phyloP scores from a whole-genome alignment of 768 basidiomycete genomes.

The Mycena galopus region DNA sequence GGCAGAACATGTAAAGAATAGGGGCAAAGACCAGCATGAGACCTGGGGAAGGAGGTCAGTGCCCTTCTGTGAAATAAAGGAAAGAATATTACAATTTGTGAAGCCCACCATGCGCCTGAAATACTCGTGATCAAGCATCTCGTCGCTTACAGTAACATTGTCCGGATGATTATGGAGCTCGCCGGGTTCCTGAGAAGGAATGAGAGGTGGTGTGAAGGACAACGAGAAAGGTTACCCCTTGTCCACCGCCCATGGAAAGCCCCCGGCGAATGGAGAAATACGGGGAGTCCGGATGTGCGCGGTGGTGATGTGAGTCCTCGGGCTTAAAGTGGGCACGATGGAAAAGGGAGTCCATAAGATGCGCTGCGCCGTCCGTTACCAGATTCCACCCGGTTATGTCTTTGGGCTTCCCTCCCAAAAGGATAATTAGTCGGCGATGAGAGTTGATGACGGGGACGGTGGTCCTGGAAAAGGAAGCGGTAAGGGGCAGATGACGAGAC shows the following conservation, averaged over 20 bases:
- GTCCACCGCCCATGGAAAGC: neutral
- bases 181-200: too few relatives aligned
- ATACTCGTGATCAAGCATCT: too few relatives aligned
- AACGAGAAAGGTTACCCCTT: conserved; percentile 10
- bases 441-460: conserved; percentile 23
- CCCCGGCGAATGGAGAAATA: conserved; percentile 4
- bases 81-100: too few relatives aligned
- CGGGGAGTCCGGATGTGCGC: neutral
- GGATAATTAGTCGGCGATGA: neutral
- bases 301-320: neutral
- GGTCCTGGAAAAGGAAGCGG: neutral
- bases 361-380: neutral
- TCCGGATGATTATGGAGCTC: too few relatives aligned
- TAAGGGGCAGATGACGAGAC: neutral
- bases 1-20: too few relatives aligned
- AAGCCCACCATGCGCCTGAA: too few relatives aligned
- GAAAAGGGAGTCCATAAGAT: neutral
- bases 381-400: conserved; percentile 1
- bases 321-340: neutral
- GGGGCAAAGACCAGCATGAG: too few relatives aligned
- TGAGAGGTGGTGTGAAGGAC: too few relatives aligned
- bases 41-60: too few relatives aligned
- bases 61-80: too few relatives aligned
- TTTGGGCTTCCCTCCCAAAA: conserved; percentile 16
- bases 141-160: too few relatives aligned